Base-by-base conservation (phyloP, 768 basidiomycete species). In the Cystofilobasidium macerans region DNA sequence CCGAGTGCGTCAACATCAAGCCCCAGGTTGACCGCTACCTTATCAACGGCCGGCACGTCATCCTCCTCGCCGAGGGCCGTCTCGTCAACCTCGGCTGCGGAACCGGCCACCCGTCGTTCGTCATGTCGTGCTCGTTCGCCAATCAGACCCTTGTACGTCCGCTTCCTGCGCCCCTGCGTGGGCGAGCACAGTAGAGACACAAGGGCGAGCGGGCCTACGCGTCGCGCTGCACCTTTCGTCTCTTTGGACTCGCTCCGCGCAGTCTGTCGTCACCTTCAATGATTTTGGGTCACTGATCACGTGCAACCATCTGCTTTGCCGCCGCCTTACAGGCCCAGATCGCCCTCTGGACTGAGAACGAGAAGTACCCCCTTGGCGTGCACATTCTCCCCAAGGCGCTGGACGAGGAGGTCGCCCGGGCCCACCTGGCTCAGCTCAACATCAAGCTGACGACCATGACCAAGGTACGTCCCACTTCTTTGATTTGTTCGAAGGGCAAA, bases 51-150 rank as follows among this genome's bases (percentile, higher is more conserved):
- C 88, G 91, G 67, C 95, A 98, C 81, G 79, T 99, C 79, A 87
- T 99, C 78, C 86, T 99, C 60, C 88, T 99, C 69, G 95, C 95
- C 42, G 92, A 98, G 75, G 95, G 95, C 67, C 94, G 95, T 80
- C 88, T 99, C 70, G 94, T 64, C 56, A 99, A 99, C 84, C 82
- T 99, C 75, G 94, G 94, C 62, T 98, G 94, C 78, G 94, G 91
- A 45, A 98, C 94, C 71, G 94, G 94, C 65, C 94, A 99, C 79
- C 94, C 95, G 40, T 98, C 94, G 51, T 47, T 64, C 71, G 95
- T 99, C 80, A 99, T 99, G 95, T 98, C 94, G 22, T 98, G 93
- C 82, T 99, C 95, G 48, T 99, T 99, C 82, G 79, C 90, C 76
- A 99, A 99, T 83, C 95, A 99, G 79, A 89, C 92, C 69, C 82